Base-by-base conservation (phyloP, 805 yeast species). In the Spathaspora girioi region DNA sequence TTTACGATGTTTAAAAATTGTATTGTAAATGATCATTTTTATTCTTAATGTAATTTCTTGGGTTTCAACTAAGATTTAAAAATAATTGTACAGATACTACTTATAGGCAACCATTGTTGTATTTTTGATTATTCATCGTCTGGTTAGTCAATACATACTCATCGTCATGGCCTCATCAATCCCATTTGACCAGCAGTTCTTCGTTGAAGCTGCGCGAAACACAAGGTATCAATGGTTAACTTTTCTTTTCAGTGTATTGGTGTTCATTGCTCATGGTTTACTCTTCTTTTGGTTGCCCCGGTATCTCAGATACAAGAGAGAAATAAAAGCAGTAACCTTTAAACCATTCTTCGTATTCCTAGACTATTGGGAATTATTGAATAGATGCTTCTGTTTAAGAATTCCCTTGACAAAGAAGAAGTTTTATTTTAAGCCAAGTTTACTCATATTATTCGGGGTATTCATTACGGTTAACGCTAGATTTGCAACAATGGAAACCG, bases 251-350 rank as follows among this genome's bases (percentile, higher is more conserved):
- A 56, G 64, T 6, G 11, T 73, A 1, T 31, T 56, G 3, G 49
- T 63, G 1, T 59, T 77, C 8, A 45, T 66, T 1, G 19, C 65
- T 6, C 75, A 77, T 59, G 81, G 81, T 2, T 6, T 70, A 1
- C n/a, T 75, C 2, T 73, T 75, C 57, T 64, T 67, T 44, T 75
- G 79, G 78, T 58, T 73, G 6, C 79, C 79, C 3, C 54, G 63
- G 35, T 59, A 42, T 32, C 53, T 74, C 11, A 55, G 80, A 50
- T 43, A 50, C 0, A 55, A 50, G 15, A 57, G 76, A 51, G 47
- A 45, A 9, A 48, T 54, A 3, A 46, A 51, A 9, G 17, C 59
- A 9, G 46, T 63, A 2, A 54, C 45, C 11, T 50, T 58, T 31
- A 51, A 47, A 45, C 51, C 54, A 3, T 68, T 59, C 47, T 75